phyloP scores from a whole-genome alignment of 176 grass and related monocot genomes.

The Miscanthus lutarioriparius region DNA sequence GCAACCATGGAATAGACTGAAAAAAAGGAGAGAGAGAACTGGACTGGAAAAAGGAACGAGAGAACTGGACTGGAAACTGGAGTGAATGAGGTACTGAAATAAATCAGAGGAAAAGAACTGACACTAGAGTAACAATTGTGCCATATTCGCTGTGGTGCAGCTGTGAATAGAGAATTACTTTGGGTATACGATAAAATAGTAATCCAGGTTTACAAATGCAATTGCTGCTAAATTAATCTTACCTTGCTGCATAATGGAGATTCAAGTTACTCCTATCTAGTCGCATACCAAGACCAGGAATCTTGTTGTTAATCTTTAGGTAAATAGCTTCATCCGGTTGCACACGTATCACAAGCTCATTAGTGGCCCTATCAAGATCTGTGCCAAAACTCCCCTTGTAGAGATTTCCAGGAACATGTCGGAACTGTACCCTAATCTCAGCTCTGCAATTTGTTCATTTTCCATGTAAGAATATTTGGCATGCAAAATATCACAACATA shows the following conservation, averaged over 20 bases:
- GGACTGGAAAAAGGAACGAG: no score
- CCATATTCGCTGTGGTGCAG: neutral
- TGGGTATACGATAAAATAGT: neutral
- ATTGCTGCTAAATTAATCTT: conserved; percentile 28
- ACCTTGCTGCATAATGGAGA: conserved; percentile 95
- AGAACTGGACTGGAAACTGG: neutral
- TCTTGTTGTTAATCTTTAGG: conserved; percentile 96
- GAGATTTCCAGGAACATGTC: conserved; percentile 91
- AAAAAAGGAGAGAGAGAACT: no score
- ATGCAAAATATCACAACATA: neutral
- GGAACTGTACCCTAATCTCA: conserved; percentile 95
- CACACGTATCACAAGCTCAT: conserved; percentile 94
- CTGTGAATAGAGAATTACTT: neutral
- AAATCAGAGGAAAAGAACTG: neutral
- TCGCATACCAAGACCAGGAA: conserved; percentile 90
- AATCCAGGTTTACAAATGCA: neutral
- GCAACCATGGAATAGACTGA: neutral
- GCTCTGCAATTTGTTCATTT: conserved; percentile 49
- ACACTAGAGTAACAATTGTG: neutral
- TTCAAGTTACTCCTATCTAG: conserved; percentile 94
- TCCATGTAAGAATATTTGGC: neutral
- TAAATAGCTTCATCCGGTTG: conserved; percentile 95
- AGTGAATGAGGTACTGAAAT: neutral
- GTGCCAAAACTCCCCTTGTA: conserved; percentile 88
- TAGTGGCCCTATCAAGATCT: conserved; percentile 82